A percentile compares a stretch with the other conserved stretches of the same genome.
Conservation (phyloP, 495 filamentous ascomycete species). For the Cudoniella acicularis region DNA sequence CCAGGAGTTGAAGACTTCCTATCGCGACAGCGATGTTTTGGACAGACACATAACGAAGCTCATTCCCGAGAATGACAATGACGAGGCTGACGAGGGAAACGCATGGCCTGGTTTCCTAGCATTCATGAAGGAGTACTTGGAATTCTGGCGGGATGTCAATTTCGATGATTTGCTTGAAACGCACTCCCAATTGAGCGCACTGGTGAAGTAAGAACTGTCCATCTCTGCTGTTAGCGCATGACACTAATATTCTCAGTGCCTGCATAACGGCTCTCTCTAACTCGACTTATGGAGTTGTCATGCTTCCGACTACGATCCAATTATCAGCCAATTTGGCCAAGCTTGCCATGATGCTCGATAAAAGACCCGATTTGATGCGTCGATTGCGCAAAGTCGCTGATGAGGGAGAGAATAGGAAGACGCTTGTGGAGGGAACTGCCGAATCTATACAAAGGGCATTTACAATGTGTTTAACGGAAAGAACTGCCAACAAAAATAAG, state of each 20-base stretch:
- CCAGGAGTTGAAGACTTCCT: conserved; percentile 56
- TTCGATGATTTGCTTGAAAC: conserved; percentile 70
- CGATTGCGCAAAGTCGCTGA: conserved; percentile 49
- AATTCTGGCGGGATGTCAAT: conserved; percentile 74
- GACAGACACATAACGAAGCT: conserved; percentile 55
- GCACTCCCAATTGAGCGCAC: conserved; percentile 65
- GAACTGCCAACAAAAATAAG: conserved; percentile 56
- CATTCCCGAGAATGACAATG: conserved; percentile 52
- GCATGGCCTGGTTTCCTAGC: conserved; percentile 71
- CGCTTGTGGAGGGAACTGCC: conserved; percentile 77
- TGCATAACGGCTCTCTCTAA: conserved; percentile 78
- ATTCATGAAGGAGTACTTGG: conserved; percentile 75
- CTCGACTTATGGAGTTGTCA: conserved; percentile 68
- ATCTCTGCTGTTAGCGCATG: background rate
- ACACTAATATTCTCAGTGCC: conserved; percentile 43
- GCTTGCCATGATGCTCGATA: conserved; percentile 75
- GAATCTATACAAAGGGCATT: conserved; percentile 88
- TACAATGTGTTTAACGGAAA: conserved; percentile 83
- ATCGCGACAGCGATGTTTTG: conserved; percentile 40
- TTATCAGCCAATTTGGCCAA: conserved; percentile 72
- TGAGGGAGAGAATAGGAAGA: conserved; percentile 48
- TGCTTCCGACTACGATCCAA: conserved; percentile 73
- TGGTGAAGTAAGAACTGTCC: conserved; percentile 58
- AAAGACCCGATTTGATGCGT: conserved; percentile 64
- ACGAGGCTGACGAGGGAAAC: conserved; percentile 51